Evolutionary conservation across 2,329 filamentous ascomycete genomes (phyloP).

Genomic region (Sporothrix pseudoabietina): DNA sequence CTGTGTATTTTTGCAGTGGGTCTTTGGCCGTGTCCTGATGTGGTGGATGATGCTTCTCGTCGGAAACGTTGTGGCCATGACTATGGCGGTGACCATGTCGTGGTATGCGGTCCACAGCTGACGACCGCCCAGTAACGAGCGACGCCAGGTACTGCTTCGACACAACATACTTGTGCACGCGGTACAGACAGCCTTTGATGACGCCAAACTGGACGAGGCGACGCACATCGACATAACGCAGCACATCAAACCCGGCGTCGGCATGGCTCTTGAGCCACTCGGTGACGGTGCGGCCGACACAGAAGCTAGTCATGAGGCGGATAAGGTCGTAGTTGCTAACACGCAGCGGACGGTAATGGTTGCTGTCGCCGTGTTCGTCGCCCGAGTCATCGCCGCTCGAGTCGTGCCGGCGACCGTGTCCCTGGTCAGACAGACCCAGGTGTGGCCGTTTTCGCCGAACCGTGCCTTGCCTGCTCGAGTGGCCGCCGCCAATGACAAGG

Average conservation of each 20-base stretch:
- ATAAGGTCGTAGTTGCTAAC: slow-evolving; percentile 68
- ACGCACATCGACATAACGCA: slow-evolving; percentile 80
- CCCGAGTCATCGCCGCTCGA: neutral
- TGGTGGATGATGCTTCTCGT: neutral
- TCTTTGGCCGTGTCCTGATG: slow-evolving; percentile 43
- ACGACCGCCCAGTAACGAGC: slow-evolving; percentile 58
- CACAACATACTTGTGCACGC: slow-evolving; percentile 88
- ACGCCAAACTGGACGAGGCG: slow-evolving; percentile 93
- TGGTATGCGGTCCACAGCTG: slow-evolving; percentile 39
- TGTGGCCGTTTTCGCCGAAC: slow-evolving; percentile 7
- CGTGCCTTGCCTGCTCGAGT: neutral
- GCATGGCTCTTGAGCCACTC: slow-evolving; percentile 82
- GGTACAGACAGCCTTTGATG: slow-evolving; percentile 91
- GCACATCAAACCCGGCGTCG: slow-evolving; percentile 63
- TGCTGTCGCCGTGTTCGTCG: neutral
- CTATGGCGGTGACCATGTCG: slow-evolving; percentile 28
- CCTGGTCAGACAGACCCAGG: neutral
- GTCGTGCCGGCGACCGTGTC: neutral
- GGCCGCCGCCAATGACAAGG: neutral
- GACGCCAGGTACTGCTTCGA: slow-evolving; percentile 63
- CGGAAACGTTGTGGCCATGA: slow-evolving; percentile 12
- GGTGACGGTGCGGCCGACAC: slow-evolving; percentile 78
- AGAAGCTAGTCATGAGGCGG: slow-evolving; percentile 82
- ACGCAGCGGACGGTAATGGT: slow-evolving; percentile 36
- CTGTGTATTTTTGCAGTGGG: slow-evolving; percentile 66